A percentile compares a stretch with the other conserved stretches of the same genome.
Evolutionary conservation across 2,329 filamentous ascomycete species (phyloP).

Genomic region (Karstenula rhodostoma): DNA sequence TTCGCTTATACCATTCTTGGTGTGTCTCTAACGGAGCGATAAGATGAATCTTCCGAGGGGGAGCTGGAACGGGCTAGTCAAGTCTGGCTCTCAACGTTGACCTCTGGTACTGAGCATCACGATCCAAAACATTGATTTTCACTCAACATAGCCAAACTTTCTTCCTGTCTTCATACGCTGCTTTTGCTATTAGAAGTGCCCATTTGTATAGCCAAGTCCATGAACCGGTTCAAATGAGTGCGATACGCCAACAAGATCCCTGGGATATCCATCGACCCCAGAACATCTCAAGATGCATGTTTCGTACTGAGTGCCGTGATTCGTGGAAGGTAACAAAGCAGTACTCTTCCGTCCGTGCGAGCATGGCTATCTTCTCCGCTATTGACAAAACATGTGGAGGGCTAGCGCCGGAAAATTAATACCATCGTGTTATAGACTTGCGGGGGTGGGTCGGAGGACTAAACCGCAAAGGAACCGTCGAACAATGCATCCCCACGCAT

Average conservation of each 20-base stretch:
- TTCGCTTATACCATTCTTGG: background rate
- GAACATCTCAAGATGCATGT: background rate
- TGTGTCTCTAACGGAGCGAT: background rate
- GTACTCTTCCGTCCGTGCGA: background rate
- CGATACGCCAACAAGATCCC: too few species aligned
- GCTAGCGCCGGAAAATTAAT: slow-evolving; percentile 1
- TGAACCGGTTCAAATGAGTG: background rate
- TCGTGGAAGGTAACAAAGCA: background rate
- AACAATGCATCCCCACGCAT: background rate
- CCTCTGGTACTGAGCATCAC: too few species aligned
- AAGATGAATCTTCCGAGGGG: background rate
- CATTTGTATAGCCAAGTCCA: too few species aligned
- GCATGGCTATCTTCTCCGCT: background rate
- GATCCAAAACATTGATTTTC: background rate
- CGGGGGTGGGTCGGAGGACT: background rate
- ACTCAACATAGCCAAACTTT: background rate
- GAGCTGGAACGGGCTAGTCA: background rate
- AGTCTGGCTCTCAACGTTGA: too few species aligned
- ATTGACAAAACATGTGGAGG: background rate
- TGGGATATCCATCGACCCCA: background rate
- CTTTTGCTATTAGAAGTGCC: too few species aligned
- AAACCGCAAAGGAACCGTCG: background rate
- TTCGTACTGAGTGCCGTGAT: background rate
- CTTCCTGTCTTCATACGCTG: too few species aligned
- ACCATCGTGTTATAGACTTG: background rate